Base-by-base conservation (phyloP, 768 basidiomycete genomes). In the Boletellus ananas region DNA sequence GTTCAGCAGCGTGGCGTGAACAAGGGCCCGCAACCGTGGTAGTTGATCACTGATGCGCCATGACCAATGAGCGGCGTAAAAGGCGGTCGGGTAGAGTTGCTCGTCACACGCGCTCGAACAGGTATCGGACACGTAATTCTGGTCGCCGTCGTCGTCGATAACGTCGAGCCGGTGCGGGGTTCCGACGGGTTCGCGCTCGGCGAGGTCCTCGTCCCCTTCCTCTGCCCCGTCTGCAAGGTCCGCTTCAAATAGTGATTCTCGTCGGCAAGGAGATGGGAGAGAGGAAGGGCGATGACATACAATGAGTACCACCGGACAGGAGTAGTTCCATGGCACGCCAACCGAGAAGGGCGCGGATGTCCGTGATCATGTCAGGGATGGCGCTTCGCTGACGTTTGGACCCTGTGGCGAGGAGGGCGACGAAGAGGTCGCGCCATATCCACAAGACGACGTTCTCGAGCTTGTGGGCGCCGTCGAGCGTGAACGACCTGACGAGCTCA, bases 351-450 rank as follows among this genome's bases (percentile, higher is more conserved):
- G 68, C 53, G 34, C 80, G 79, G 43, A 86, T 79, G 49, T 85
- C 83, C n/a, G 72, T 68, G 18, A 86, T 64, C 75, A 85, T 83
- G 7, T 76, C 71, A 0, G 76, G 73, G 13, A 84, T 67, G 43
- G 56, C 52, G 36, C 67, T 59, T 45, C 54, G 56, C 33, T 65
- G 56, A 39, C 62, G 51, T 57, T 58, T 47, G 35, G 65, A 46
- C 55, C 72, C 62, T 51, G 58, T 66, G 0, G 75, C 74, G 8
- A 80, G 72, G 63, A 86, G 66, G 21, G 75, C 77, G 9, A 87
- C 60, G 52, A 86, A 79, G 17, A 86, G 70, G 52, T 87, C 85
- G 6, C 84, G 74, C 84, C 84, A 86, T 45, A 86, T 77, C 81
- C 83, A 86, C 16, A 84, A 63, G 6, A 79, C 51, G 35, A 77